These are phyloP conservation scores for Thuja plicata DNA, from an alignment of 83 land plant species.

Conservation along the genomic window DNA sequence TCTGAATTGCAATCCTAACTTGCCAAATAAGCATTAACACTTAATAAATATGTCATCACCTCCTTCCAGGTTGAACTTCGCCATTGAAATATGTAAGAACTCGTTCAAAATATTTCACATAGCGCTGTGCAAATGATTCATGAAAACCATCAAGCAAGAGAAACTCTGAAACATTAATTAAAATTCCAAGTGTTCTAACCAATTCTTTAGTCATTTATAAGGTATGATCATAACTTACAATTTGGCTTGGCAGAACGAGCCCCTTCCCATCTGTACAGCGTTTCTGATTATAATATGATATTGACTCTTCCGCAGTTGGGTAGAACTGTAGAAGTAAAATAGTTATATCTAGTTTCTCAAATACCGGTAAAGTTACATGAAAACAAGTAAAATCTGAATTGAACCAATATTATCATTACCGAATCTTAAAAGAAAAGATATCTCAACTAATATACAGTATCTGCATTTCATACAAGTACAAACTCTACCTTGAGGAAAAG, in stretches of 20 bases:
- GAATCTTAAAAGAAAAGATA: neutral
- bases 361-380: neutral
- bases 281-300: constrained; percentile 91
- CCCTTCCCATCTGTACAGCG: constrained; percentile 97
- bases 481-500: constrained; percentile 80
- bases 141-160: neutral
- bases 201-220: neutral
- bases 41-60: constrained; percentile 41
- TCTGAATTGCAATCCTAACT: neutral
- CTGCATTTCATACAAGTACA: neutral
- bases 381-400: constrained; percentile 1
- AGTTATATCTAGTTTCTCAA: neutral
- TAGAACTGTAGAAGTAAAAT: constrained; percentile 70
- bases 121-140: constrained; percentile 53
- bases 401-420: neutral
- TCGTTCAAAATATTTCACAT: constrained; percentile 98
- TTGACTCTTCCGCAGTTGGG: constrained; percentile 98
- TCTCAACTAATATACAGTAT: neutral
- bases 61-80: constrained; percentile 82
- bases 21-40: neutral
- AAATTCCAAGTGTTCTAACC: neutral
- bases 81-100: constrained; percentile 84
- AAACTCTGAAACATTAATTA: neutral
- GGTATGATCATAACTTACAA: constrained; percentile 53
- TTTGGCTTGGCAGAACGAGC: constrained; percentile 95